phyloP scores from a whole-genome alignment of 371 early-diverging fungal species.

The Mucor piriformis region DNA sequence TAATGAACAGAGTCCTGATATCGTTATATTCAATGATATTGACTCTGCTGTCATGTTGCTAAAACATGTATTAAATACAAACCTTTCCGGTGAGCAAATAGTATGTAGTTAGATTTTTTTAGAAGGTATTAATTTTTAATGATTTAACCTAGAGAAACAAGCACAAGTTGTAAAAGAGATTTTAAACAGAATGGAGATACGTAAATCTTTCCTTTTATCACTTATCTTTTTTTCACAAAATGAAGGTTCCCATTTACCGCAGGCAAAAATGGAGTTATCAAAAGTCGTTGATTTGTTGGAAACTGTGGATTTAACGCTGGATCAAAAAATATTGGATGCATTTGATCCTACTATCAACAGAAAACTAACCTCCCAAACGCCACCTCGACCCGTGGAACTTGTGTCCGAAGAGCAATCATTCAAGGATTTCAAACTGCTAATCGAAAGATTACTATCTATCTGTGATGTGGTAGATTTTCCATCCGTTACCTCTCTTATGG shows the following conservation, averaged over 20 bases:
- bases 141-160: not conserved
- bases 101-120: not conserved
- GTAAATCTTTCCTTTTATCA: constrained; percentile 36
- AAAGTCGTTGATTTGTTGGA: constrained; percentile 3
- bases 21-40: constrained; percentile 50
- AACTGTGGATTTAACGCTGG: not conserved
- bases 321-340: constrained; percentile 31
- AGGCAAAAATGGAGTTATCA: constrained; percentile 35
- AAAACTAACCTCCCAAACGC: constrained; percentile 69
- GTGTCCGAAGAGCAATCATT: constrained; percentile 44
- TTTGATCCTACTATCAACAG: constrained; percentile 74
- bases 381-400: constrained; percentile 69
- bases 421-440: constrained; percentile 19
- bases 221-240: constrained; percentile 40
- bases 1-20: constrained; percentile 53
- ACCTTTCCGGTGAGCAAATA: constrained; percentile 2
- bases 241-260: constrained; percentile 27
- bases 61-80: constrained; percentile 8
- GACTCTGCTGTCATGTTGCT: constrained; percentile 41
- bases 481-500: constrained; percentile 45
- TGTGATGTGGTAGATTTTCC: constrained; percentile 38
- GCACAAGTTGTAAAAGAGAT: constrained; percentile 15
- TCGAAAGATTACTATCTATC: constrained; percentile 30
- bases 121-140: not conserved
- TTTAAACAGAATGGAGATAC: constrained; percentile 30